phyloP scores from a whole-genome alignment of 2,329 filamentous ascomycete species.

The Ascochyta viciae-villosae region DNA sequence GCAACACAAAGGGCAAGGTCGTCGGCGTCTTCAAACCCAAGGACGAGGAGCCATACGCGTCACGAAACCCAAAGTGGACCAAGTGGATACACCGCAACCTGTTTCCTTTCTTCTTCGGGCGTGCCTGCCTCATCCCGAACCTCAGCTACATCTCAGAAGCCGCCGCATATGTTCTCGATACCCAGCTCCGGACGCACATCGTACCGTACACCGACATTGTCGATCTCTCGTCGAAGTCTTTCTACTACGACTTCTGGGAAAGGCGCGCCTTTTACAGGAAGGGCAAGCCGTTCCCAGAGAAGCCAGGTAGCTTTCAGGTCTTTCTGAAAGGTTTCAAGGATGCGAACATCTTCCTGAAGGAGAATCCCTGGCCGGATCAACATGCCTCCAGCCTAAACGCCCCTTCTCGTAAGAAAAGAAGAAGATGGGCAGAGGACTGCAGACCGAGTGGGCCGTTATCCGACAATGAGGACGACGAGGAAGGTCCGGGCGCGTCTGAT shows the following conservation, averaged over 20 bases:
- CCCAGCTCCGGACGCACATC: conserved; percentile 85
- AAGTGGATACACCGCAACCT: conserved; percentile 99
- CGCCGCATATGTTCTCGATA: conserved; percentile 93
- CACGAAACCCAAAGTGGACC: conserved; percentile 97
- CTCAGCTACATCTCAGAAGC: conserved; percentile 98
- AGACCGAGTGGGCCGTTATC: conserved; percentile 68
- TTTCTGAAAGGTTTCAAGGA: conserved; percentile 98
- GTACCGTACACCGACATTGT: conserved; percentile 98
- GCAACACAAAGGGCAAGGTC: conserved; percentile 89
- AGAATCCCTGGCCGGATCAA: conserved; percentile 97
- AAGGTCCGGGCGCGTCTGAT: conserved; percentile 46
- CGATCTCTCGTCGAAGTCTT: conserved; percentile 91
- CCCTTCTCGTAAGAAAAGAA: conserved; percentile 70
- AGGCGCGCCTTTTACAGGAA: conserved; percentile 86
- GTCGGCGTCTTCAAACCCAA: conserved; percentile 99
- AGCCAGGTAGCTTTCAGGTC: conserved; percentile 95
- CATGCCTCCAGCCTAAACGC: conserved; percentile 72
- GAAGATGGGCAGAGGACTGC: conserved; percentile 80
- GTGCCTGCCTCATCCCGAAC: conserved; percentile 95
- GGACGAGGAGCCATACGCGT: conserved; percentile 97
- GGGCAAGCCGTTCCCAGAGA: conserved; percentile 84
- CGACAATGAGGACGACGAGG: conserved; percentile 66
- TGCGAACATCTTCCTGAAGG: conserved; percentile 91
- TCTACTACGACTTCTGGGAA: conserved; percentile 98
- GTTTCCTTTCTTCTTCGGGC: conserved; percentile 95